Base-by-base conservation (phyloP, 2,329 filamentous ascomycete genomes). In the Penicillium sp. region DNA sequence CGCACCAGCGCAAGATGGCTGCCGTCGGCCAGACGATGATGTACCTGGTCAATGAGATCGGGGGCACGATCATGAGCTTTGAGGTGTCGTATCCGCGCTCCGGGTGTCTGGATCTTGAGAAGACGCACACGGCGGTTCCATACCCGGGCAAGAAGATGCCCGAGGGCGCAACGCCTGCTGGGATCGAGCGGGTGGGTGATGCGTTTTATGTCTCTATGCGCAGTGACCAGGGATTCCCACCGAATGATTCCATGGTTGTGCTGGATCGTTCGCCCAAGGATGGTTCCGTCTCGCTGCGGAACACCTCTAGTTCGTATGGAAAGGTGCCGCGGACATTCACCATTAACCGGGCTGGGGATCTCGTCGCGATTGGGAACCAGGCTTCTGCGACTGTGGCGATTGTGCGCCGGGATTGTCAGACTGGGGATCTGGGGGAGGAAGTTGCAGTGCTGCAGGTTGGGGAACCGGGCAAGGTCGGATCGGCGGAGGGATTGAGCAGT, bases 321-420 rank as follows among this genome's bases (percentile, higher is more conserved):
- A 60, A 65, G 6, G 74, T 72, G 38, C 84, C 85, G 0, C 73
- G 84, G 14, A 80, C 83, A 27, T 83, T 85, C 59, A 74, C 72
- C 34, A 63, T 85, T 39, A 87, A 82, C 60, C 71, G 70, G 44
- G 74, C 72, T 8, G 84, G 83, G 1, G 71, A 72, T 37, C 62
- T 82, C 41, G 64, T 86, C 2, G 83, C 80, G 1, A 76, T 86
- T 17, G 82, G 74, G 0, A 69, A 84, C 47, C 81, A 87, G 62
- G 62, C 64, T 11, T 77, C 77, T 34, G 67, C 71, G 20, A 75
- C 73, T 18, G 76, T 85, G 1, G 76, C 74, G 5, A 61, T 89
- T 33, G 74, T 84, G 32, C 58, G 66, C 51, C 70, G 85, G 4
- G 72, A 87, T 60, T 64, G 71, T 1, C 45, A 57, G 37, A 79